A percentile compares a stretch with the other conserved stretches of the same genome.
These are phyloP conservation scores for Nannizzia gypsea DNA, from an alignment of 2,329 filamentous ascomycete species.

Conservation along the genomic window DNA sequence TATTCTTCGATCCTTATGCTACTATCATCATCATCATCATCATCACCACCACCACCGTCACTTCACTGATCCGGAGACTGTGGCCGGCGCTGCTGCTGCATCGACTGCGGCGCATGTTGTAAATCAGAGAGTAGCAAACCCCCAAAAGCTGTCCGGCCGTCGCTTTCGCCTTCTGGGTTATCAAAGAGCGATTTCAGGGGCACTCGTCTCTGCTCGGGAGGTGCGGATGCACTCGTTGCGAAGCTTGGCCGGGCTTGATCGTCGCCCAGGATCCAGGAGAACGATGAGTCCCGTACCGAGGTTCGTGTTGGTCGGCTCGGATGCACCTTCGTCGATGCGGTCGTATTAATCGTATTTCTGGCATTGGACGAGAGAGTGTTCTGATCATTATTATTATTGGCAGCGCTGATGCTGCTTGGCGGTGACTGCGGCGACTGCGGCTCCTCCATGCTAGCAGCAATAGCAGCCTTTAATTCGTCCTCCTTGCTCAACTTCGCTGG, in stretches of 20 bases:
- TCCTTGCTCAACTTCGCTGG: no score
- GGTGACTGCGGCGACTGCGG: neutral
- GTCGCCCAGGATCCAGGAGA: slow-evolving; percentile 41
- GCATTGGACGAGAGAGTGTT: neutral
- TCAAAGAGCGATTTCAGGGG: slow-evolving; percentile 18
- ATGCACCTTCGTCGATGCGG: slow-evolving; percentile 13
- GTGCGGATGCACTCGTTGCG: slow-evolving; percentile 34
- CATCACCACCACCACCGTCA: neutral
- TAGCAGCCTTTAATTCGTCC: neutral
- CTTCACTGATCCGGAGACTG: neutral
- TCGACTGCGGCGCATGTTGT: slow-evolving; percentile 2
- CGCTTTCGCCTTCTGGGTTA: slow-evolving; percentile 10
- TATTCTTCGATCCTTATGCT: neutral
- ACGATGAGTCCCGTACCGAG: slow-evolving; percentile 36
- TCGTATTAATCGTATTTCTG: slow-evolving; percentile 3
- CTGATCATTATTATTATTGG: no score
- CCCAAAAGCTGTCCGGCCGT: neutral
- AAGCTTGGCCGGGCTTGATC: slow-evolving; percentile 34
- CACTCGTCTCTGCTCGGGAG: slow-evolving; percentile 32
- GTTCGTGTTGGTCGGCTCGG: slow-evolving; percentile 25
- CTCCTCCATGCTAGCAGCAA: neutral
- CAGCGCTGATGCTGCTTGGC: neutral
- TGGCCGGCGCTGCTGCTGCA: neutral
- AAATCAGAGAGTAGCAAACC: neutral
- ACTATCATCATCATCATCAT: no score